phyloP scores from a whole-genome alignment of 2,329 filamentous ascomycete species.

The Penicillium sp. region DNA sequence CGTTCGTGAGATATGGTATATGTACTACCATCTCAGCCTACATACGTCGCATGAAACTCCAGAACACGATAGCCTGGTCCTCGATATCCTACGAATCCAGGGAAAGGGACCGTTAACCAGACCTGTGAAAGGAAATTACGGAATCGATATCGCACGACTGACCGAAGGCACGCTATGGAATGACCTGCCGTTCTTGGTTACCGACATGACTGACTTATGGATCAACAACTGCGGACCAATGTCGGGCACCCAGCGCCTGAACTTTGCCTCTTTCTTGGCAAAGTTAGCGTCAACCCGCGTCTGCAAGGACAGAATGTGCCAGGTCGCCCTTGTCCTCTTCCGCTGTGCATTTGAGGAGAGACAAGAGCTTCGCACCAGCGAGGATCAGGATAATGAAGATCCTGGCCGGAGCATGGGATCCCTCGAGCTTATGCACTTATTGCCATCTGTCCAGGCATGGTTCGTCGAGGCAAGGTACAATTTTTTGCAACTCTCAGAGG shows the following conservation, averaged over 20 bases:
- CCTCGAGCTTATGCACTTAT: conserved; percentile 15
- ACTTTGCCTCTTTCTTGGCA: conserved; percentile 24
- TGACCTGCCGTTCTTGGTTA: conserved; percentile 25
- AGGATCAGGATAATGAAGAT: conserved; percentile 20
- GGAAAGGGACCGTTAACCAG: conserved; percentile 20
- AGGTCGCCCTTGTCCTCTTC: conserved; percentile 22
- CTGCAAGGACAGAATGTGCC: conserved; percentile 22
- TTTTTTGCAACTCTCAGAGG: conserved; percentile 21
- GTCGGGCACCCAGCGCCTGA: conserved; percentile 19
- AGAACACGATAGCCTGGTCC: conserved; percentile 23
- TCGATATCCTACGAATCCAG: conserved; percentile 26
- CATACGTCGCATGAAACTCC: conserved; percentile 11
- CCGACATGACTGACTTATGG: conserved; percentile 26
- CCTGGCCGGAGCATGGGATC: background rate
- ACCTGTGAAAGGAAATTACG: conserved; percentile 10
- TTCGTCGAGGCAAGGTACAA: conserved; percentile 17
- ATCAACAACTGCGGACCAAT: conserved; percentile 16
- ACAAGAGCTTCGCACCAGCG: conserved; percentile 15
- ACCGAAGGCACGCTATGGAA: conserved; percentile 26
- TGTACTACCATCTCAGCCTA: conserved; percentile 22
- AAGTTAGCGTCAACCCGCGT: conserved; percentile 26
- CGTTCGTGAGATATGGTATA: conserved; percentile 23
- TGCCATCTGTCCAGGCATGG: conserved; percentile 22
- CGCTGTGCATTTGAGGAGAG: conserved; percentile 15
- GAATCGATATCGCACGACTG: conserved; percentile 26